Conservation (phyloP, 176 grass and related monocot genomes). For the Aegilops tauschii region DNA sequence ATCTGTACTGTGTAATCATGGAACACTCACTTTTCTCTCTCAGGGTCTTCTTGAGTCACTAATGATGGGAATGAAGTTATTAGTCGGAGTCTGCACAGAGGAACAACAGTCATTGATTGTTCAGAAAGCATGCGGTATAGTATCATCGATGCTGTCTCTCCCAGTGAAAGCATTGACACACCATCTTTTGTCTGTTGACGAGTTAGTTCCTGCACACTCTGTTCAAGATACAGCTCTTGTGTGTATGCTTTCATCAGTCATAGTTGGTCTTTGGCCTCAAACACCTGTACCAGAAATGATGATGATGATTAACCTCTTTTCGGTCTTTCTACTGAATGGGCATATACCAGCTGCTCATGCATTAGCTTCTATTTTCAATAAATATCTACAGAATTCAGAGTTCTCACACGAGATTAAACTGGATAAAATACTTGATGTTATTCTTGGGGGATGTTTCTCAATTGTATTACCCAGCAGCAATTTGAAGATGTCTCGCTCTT, state of each 20-base stretch:
- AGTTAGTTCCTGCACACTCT: slow-evolving; percentile 41
- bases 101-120: slow-evolving; percentile 77
- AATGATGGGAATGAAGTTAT: slow-evolving; percentile 79
- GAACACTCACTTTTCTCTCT: slow-evolving; percentile 21
- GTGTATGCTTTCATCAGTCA: slow-evolving; percentile 73
- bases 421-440: slow-evolving; percentile 63
- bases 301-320: slow-evolving; percentile 57
- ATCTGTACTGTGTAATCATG: slow-evolving; percentile 14
- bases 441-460: slow-evolving; percentile 61
- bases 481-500: slow-evolving; percentile 28
- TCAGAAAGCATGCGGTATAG: slow-evolving; percentile 63
- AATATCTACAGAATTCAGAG: slow-evolving; percentile 49
- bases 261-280: slow-evolving; percentile 65
- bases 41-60: slow-evolving; percentile 71
- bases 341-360: slow-evolving; percentile 77
- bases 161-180: slow-evolving; percentile 39
- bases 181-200: slow-evolving; percentile 34
- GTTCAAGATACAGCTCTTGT: slow-evolving; percentile 55
- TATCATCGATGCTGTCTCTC: slow-evolving; percentile 42
- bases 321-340: slow-evolving; percentile 59
- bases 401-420: slow-evolving; percentile 35
- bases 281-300: slow-evolving; percentile 64
- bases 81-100: slow-evolving; percentile 62
- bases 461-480: slow-evolving; percentile 28
- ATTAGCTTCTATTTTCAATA: slow-evolving; percentile 87